Percentiles rank a stretch among this genome's conserved stretches.
These are phyloP conservation scores for Ganoderma multipileum DNA, from an alignment of 1,284 basidiomycete species.

Conservation along the genomic window DNA sequence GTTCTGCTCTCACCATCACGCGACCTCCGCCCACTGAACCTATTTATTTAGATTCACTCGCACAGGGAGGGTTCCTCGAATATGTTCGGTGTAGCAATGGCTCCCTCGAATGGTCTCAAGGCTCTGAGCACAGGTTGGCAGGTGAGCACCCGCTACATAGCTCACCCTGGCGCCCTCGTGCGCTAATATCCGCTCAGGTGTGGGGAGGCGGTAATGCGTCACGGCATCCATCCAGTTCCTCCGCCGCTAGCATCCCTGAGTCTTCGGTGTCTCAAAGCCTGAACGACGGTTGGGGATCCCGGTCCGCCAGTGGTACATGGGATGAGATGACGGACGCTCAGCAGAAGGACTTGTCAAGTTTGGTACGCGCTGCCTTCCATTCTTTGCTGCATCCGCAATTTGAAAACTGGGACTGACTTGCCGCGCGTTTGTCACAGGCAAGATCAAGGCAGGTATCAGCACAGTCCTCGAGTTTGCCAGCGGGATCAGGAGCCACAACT, in stretches of 20 bases:
- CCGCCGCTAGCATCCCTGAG: constrained; percentile 59
- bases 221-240: constrained; percentile 69
- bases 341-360: constrained; percentile 54
- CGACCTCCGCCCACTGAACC: constrained; percentile 10
- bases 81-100: constrained; percentile 62
- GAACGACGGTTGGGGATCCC: constrained; percentile 60
- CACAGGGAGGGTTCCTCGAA: constrained; percentile 55
- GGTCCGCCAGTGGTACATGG: constrained; percentile 65
- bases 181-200: constrained; percentile 48
- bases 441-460: constrained; percentile 58
- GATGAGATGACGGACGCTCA: constrained; percentile 60
- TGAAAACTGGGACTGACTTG: constrained; percentile 40
- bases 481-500: constrained; percentile 32
- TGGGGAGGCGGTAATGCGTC: constrained; percentile 63
- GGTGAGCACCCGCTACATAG: constrained; percentile 49
- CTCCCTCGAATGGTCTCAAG: constrained; percentile 55
- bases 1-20: constrained; percentile 28
- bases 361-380: constrained; percentile 39
- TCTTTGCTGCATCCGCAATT: background rate
- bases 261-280: constrained; percentile 52
- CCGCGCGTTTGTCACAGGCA: constrained; percentile 36
- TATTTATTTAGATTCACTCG: constrained; percentile 44
- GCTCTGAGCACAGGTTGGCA: constrained; percentile 72
- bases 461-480: constrained; percentile 39
- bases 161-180: constrained; percentile 7